These are phyloP conservation scores for Laguncularia racemosa DNA, from an alignment of 345 rosid genomes.

Conservation along the genomic window DNA sequence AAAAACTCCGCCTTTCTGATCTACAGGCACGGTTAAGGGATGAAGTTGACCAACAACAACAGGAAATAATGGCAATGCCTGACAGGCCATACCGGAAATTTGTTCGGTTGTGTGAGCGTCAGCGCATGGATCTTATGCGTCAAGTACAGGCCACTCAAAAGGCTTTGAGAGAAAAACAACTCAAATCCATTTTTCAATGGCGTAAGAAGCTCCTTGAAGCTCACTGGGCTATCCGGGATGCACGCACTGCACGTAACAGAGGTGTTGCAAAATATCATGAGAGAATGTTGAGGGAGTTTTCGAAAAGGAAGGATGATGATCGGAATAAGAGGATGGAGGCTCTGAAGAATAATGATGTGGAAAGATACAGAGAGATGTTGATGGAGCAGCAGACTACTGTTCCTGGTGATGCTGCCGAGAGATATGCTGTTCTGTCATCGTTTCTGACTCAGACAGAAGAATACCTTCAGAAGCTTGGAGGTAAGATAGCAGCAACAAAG, in stretches of 20 bases:
- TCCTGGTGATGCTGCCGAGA: conserved; percentile 90
- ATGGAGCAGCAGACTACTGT: conserved; percentile 94
- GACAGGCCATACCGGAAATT: conserved; percentile 97
- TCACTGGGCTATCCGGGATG: conserved; percentile 98
- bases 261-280: conserved; percentile 99
- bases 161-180: conserved; percentile 83
- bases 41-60: conserved; percentile 90
- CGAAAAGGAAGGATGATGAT: conserved; percentile 93
- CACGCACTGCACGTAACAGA: conserved; percentile 94
- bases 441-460: conserved; percentile 98
- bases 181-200: conserved; percentile 97
- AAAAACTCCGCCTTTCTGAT: conserved; percentile 71
- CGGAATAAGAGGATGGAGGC: conserved; percentile 99
- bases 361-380: conserved; percentile 98
- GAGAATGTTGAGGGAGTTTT: conserved; percentile 89
- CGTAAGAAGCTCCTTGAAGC: conserved; percentile 98
- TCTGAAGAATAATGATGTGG: conserved; percentile 97
- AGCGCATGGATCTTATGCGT: conserved; percentile 81
- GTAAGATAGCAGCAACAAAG: conserved; percentile 91
- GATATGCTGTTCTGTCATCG: conserved; percentile 91
- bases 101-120: conserved; percentile 96
- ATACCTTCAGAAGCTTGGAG: conserved; percentile 86
- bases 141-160: conserved; percentile 85
- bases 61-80: conserved; percentile 99
- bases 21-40: conserved; percentile 85